A percentile compares a stretch with the other conserved stretches of the same genome.
phyloP scores from a whole-genome alignment of 163 green algal genomes.

The Coccomyxa subellipsoidea region DNA sequence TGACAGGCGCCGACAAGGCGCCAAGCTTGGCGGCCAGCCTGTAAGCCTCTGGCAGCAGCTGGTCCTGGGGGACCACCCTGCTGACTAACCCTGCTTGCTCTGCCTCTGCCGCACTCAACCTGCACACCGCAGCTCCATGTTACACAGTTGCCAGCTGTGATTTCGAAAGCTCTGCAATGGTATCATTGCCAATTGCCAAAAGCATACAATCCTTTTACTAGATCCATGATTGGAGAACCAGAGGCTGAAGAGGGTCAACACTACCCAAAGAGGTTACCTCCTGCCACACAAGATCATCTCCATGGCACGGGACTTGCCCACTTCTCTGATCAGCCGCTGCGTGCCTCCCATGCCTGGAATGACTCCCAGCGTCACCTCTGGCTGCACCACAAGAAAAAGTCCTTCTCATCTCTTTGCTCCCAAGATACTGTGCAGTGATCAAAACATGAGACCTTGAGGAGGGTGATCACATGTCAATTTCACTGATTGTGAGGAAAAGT shows the following conservation, averaged over 20 bases:
- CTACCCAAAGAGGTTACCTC: too few relatives aligned
- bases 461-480: not conserved
- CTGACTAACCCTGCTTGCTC: constrained; percentile 34
- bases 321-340: constrained; percentile 67
- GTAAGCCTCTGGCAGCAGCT: constrained; percentile 53
- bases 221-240: not conserved
- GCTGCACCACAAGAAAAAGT: constrained; percentile 34
- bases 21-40: constrained; percentile 59
- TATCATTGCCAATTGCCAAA: too few relatives aligned
- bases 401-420: not conserved
- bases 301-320: constrained; percentile 74
- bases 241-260: too few relatives aligned
- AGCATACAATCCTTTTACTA: too few relatives aligned
- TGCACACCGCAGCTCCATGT: not conserved
- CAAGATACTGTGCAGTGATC: not conserved
- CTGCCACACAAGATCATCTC: constrained; percentile 76
- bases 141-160: not conserved
- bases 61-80: constrained; percentile 48
- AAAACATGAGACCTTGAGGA: not conserved
- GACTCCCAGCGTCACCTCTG: constrained; percentile 73
- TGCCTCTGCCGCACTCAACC: constrained; percentile 54
- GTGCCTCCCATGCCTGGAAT: constrained; percentile 85
- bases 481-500: not conserved
- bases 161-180: too few relatives aligned
- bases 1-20: constrained; percentile 30